phyloP scores from a whole-genome alignment of 805 yeast genomes.

The Lachancea sp. region DNA sequence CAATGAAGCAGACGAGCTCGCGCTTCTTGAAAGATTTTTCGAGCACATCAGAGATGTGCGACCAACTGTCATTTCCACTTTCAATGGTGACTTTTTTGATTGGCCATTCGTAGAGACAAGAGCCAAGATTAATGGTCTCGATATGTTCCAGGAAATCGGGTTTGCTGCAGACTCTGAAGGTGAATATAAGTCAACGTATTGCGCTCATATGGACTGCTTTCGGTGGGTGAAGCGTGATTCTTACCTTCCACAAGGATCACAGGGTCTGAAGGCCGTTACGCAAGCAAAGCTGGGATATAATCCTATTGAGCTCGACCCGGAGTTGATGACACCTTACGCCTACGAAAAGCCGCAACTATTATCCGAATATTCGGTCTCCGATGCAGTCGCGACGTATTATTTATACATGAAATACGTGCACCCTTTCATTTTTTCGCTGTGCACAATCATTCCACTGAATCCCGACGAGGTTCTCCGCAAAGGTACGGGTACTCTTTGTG shows the following conservation, averaged over 20 bases:
- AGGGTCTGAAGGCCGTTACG: slow-evolving; percentile 96
- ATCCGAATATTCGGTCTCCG: slow-evolving; percentile 97
- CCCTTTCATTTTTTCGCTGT: slow-evolving; percentile 91
- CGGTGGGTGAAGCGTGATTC: slow-evolving; percentile 98
- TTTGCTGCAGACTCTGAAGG: slow-evolving; percentile 84
- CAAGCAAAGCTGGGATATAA: slow-evolving; percentile 92
- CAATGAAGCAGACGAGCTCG: slow-evolving; percentile 82
- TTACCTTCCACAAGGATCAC: slow-evolving; percentile 96
- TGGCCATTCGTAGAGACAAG: slow-evolving; percentile 97
- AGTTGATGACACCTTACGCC: slow-evolving; percentile 96
- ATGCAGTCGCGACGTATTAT: slow-evolving; percentile 97
- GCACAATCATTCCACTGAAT: slow-evolving; percentile 90
- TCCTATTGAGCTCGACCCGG: slow-evolving; percentile 96
- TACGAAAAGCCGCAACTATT: slow-evolving; percentile 84
- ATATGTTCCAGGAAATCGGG: slow-evolving; percentile 90
- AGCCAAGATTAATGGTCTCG: slow-evolving; percentile 73
- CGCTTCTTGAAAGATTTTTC: slow-evolving; percentile 66
- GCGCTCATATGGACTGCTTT: slow-evolving; percentile 95
- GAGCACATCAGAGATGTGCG: slow-evolving; percentile 81
- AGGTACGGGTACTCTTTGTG: slow-evolving; percentile 98
- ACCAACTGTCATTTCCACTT: slow-evolving; percentile 97
- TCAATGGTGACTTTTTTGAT: slow-evolving; percentile 97
- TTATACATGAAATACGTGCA: slow-evolving; percentile 94
- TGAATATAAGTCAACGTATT: slow-evolving; percentile 85
- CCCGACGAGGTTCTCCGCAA: slow-evolving; percentile 95